phyloP scores from a whole-genome alignment of 176 grass and related monocot species.

The Aechmea fasciata region DNA sequence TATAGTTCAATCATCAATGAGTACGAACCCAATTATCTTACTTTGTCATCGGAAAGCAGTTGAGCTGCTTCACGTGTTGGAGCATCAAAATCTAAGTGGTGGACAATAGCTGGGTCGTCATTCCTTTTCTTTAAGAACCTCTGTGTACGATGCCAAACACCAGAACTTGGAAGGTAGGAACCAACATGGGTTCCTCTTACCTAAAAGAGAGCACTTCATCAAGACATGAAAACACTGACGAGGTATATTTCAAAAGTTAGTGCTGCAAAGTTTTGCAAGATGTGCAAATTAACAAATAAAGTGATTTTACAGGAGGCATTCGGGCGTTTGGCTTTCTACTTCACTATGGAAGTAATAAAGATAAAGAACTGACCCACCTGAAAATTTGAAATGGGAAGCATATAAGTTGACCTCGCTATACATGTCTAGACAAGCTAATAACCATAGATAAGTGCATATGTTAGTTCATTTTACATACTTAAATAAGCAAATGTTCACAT shows the following conservation, averaged over 20 bases:
- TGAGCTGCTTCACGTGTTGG: slow-evolving; percentile 81
- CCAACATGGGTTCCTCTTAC: slow-evolving; percentile 95
- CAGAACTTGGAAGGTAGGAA: slow-evolving; percentile 94
- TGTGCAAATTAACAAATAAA: too few relatives aligned
- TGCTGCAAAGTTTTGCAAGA: not conserved
- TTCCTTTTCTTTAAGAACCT: slow-evolving; percentile 62
- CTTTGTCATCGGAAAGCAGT: slow-evolving; percentile 79
- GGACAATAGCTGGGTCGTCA: slow-evolving; percentile 60
- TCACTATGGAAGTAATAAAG: too few relatives aligned
- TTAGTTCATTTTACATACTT: too few relatives aligned
- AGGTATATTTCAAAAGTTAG: not conserved
- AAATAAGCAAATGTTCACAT: too few relatives aligned
- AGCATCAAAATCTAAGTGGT: slow-evolving; percentile 97
- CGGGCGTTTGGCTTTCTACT: too few relatives aligned
- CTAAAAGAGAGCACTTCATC: slow-evolving; percentile 31
- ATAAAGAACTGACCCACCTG: too few relatives aligned
- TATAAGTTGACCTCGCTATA: too few relatives aligned
- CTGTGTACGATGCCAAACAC: slow-evolving; percentile 94
- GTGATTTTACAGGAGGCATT: too few relatives aligned
- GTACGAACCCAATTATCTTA: slow-evolving; percentile 21
- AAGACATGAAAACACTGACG: not conserved
- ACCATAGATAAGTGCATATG: too few relatives aligned
- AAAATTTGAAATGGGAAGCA: too few relatives aligned
- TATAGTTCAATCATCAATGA: not conserved
- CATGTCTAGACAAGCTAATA: too few relatives aligned